Evolutionary conservation across 108 stramenopile species (phyloP).

Genomic region (Schizochytrium sp.): DNA sequence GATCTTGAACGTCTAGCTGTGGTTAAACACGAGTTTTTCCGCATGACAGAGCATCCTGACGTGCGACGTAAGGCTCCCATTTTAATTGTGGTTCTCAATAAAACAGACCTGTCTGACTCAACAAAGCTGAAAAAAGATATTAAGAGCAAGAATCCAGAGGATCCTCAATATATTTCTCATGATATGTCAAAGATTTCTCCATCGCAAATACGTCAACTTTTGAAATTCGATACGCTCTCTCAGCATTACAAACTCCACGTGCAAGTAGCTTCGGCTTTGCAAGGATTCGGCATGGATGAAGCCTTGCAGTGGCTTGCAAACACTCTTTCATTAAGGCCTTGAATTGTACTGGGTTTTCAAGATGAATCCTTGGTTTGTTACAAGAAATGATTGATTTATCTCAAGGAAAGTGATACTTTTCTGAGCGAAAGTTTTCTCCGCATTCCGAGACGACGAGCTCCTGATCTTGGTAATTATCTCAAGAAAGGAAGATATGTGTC

Average conservation of each 20-base stretch:
- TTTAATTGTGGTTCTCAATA: constrained; percentile 11
- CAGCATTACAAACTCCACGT: constrained; percentile 15
- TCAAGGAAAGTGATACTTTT: too few species aligned
- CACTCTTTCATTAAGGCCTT: neutral
- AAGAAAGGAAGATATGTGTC: too few species aligned
- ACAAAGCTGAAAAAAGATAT: neutral
- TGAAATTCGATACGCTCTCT: constrained; percentile 23
- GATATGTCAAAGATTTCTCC: neutral
- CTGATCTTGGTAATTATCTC: too few species aligned
- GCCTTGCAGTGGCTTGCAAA: constrained; percentile 23
- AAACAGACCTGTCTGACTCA: constrained; percentile 1
- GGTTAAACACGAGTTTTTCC: constrained; percentile 38
- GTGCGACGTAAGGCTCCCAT: constrained; percentile 43
- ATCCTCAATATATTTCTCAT: too few species aligned
- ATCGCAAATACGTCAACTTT: constrained; percentile 22
- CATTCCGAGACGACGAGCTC: too few species aligned
- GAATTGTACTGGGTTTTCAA: too few species aligned
- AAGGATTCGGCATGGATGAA: constrained; percentile 37
- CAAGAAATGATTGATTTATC: too few species aligned
- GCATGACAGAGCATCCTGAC: constrained; percentile 24
- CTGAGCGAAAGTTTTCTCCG: too few species aligned
- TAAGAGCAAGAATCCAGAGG: too few species aligned
- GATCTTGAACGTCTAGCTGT: constrained; percentile 24
- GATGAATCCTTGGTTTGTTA: too few species aligned
- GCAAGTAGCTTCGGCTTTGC: constrained; percentile 13